phyloP scores from a whole-genome alignment of 176 grass and related monocot species.

The Thinopyrum elongatum region DNA sequence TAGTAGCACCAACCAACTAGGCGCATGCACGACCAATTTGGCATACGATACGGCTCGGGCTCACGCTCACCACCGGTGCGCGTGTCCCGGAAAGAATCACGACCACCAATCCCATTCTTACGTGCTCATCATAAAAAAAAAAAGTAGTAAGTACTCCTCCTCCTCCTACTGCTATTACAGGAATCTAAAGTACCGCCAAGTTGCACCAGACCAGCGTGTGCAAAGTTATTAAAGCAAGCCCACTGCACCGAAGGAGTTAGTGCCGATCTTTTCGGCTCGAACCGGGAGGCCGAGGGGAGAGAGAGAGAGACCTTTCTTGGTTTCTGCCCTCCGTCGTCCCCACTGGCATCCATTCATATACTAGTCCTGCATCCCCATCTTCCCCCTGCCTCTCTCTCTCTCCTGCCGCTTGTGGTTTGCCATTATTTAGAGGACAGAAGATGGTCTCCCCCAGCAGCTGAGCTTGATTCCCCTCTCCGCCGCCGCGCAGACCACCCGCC shows the following conservation, averaged over 20 bases:
- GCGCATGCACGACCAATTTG: neutral
- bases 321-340: neutral
- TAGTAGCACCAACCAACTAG: neutral
- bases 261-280: neutral
- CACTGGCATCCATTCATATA: neutral
- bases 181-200: neutral
- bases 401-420: neutral
- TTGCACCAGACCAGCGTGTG: conserved; percentile 5
- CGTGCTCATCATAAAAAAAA: too few relatives aligned
- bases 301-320: neutral
- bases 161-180: neutral
- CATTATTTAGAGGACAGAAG: conserved; percentile 34
- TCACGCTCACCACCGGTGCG: neutral
- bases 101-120: neutral
- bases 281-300: neutral
- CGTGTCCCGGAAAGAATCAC: neutral
- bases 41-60: neutral
- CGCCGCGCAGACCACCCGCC: too few relatives aligned
- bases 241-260: neutral
- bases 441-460: conserved; percentile 18
- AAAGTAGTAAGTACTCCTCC: too few relatives aligned
- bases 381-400: neutral
- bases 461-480: neutral
- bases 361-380: neutral
- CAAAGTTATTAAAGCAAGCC: neutral